Base-by-base conservation (phyloP, 2,329 filamentous ascomycete genomes). In the Fusarium sp. region DNA sequence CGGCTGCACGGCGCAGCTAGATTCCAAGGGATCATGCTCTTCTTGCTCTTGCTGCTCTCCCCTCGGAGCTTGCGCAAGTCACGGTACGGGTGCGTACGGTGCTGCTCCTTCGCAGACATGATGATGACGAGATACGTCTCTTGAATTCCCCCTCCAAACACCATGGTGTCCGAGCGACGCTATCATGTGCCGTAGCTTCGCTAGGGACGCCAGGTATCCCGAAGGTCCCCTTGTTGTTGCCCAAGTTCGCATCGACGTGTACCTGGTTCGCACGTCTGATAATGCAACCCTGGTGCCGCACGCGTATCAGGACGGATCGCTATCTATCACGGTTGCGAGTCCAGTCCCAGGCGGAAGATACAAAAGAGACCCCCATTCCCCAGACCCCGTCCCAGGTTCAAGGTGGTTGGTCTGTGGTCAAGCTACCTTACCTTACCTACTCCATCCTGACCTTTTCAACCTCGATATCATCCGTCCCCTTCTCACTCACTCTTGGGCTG, bases 221-320 rank as follows among this genome's bases (percentile, higher is more conserved):
- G 38, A 59, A 55, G 57, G 61, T 69, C n/a, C 58, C 67, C 46
- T 69, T 66, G 53, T 69, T 66, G 53, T 68, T 69, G 71, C 62
- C 49, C 35, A 38, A 65, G 61, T 71, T 69, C 71, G 55, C 64
- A 63, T 74, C 66, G 40, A 66, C 38, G 66, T 69, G 58, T 74
- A 62, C 71, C 68, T 73, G 64, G 71, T 63, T 74, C 57, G 44
- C 22, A 36, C 67, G 60, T 65, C 71, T 71, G 71, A 73, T 74
- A 68, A 73, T 73, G 64, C 60, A 69, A 73, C 71, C 71, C 71
- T 63, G 61, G 58, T 72, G 55, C 65, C 67, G 60, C 67, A 71
- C 67, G 51, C 71, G 46, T 64, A 73, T 73, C 71, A 73, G 20
- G 67, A 49, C 22, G 33, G 64, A 44, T 46, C 35, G 44, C 46